A percentile compares a stretch with the other conserved stretches of the same genome.
Conservation (phyloP, 345 rosid genomes). For the Rhizophora mangle region DNA sequence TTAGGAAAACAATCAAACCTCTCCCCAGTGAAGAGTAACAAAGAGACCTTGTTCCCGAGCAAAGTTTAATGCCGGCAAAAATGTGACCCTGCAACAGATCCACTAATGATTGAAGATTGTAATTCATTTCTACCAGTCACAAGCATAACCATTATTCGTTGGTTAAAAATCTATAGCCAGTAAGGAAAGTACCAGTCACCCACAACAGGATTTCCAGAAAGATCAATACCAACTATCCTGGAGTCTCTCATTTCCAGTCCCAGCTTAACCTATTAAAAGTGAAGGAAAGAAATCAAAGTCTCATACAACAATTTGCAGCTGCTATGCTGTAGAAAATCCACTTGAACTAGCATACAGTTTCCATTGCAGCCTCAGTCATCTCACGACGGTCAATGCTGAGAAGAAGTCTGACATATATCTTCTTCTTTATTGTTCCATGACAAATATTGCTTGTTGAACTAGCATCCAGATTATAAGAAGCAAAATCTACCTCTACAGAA, state of each 20-base stretch:
- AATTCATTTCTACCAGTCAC: background rate
- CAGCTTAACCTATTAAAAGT: conserved; percentile 63
- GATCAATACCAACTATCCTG: conserved; percentile 89
- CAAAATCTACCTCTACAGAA: conserved; percentile 60
- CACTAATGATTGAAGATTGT: conserved; percentile 13
- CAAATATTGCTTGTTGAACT: conserved; percentile 19
- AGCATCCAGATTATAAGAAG: conserved; percentile 21
- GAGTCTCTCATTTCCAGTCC: conserved; percentile 75
- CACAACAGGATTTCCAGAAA: conserved; percentile 87
- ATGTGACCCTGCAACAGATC: conserved; percentile 55
- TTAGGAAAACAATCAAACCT: conserved; percentile 47
- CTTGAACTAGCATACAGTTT: conserved; percentile 60
- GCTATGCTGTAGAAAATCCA: background rate
- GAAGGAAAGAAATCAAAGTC: conserved; percentile 1
- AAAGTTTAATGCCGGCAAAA: conserved; percentile 72
- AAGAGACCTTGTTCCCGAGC: conserved; percentile 74
- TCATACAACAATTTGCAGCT: conserved; percentile 4
- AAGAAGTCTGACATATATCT: conserved; percentile 84
- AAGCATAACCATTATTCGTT: background rate
- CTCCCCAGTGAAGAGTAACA: conserved; percentile 94
- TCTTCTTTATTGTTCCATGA: conserved; percentile 48
- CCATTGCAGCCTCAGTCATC: conserved; percentile 79
- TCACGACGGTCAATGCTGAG: conserved; percentile 97
- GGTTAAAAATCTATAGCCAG: background rate
- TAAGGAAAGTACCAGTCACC: conserved; percentile 66